Percentiles rank a stretch among this genome's conserved stretches.
phyloP scores from a whole-genome alignment of 1,284 basidiomycete species.

The Neolentinus lepideus region DNA sequence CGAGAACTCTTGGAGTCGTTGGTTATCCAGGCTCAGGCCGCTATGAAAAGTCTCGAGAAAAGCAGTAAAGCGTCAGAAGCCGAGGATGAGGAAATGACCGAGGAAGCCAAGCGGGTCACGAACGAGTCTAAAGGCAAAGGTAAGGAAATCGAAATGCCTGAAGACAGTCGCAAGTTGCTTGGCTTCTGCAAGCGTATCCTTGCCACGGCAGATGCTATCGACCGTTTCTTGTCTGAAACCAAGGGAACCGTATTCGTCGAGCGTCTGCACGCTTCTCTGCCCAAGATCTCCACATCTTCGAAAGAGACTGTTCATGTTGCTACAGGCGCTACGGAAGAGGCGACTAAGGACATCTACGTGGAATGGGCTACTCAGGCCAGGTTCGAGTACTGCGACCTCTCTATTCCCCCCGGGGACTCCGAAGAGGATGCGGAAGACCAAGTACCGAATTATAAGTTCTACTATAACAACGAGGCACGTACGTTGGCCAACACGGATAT shows the following conservation, averaged over 20 bases:
- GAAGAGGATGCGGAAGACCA: conserved; percentile 30
- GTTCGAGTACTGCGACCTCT: conserved; percentile 86
- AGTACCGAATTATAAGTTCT: conserved; percentile 70
- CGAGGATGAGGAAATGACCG: conserved; percentile 61
- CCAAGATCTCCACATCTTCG: conserved; percentile 53
- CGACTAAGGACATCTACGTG: conserved; percentile 61
- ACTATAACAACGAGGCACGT: conserved; percentile 71
- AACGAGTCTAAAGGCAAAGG: conserved; percentile 51
- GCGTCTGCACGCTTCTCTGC: conserved; percentile 67
- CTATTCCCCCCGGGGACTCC: conserved; percentile 31
- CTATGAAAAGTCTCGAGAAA: conserved; percentile 73
- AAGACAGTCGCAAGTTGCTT: conserved; percentile 63
- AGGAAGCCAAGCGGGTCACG: conserved; percentile 79
- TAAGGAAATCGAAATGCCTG: conserved; percentile 42
- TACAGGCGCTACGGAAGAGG: conserved; percentile 56
- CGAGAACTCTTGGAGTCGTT: conserved; percentile 86
- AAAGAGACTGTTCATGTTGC: conserved; percentile 34
- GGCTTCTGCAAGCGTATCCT: conserved; percentile 76
- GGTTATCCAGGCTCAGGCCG: conserved; percentile 83
- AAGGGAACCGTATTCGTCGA: conserved; percentile 81
- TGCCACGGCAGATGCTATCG: conserved; percentile 72
- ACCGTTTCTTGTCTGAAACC: conserved; percentile 75
- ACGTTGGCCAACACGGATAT: conserved; percentile 75
- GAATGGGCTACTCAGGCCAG: conserved; percentile 75
- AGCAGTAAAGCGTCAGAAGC: conserved; percentile 45